Base-by-base conservation (phyloP, 1,139 yeast genomes). In the Citeromyces hawaiiensis region DNA sequence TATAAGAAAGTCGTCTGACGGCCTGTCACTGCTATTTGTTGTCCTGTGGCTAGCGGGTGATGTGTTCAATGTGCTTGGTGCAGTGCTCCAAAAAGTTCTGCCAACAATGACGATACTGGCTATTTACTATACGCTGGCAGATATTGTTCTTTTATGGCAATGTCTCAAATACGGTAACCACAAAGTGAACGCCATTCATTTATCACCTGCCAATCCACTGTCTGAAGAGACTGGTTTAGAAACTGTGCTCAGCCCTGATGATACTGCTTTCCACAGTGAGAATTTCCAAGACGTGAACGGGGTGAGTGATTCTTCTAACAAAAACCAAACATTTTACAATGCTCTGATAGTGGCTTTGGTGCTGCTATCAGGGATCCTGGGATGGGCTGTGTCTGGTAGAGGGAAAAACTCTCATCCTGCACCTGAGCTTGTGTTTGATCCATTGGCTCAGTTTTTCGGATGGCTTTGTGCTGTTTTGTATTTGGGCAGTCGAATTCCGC, bases 41-140 rank as follows among this genome's bases (percentile, higher is more conserved):
- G 70, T 85, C 3, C 66, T 88, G 35, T 88, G 97, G 97, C 66
- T 75, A 40, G 77, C 76, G 0, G 97, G 97, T 36, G 97, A 88
- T 58, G 74, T 88, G 0, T 87, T 88, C 62, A 88, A 88, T 53
- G 91, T 87, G 4, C 63, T 88, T 34, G 97, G 97, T 6, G 87
- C 95, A 2, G 66, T 86, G 6, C 58, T 87, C 46, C 96, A 88
- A 60, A 86, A 87, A 8, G 88, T 88, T 2, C 66, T 88, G 45
- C 94, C 95, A 25, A 88, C 97, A 1, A 88, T 88, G 96, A 78
- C 80, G 46, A 73, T 88, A 6, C 68, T 91, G 45, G 96, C 97
- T 3, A 70, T 88, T 0, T 91, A 88, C 59, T 91, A 91, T 56
- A 87, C 97, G 0, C 59, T 83, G 27, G 97, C 97, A 0, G 98